phyloP scores from a whole-genome alignment of 768 basidiomycete genomes.

The Postia placenta region DNA sequence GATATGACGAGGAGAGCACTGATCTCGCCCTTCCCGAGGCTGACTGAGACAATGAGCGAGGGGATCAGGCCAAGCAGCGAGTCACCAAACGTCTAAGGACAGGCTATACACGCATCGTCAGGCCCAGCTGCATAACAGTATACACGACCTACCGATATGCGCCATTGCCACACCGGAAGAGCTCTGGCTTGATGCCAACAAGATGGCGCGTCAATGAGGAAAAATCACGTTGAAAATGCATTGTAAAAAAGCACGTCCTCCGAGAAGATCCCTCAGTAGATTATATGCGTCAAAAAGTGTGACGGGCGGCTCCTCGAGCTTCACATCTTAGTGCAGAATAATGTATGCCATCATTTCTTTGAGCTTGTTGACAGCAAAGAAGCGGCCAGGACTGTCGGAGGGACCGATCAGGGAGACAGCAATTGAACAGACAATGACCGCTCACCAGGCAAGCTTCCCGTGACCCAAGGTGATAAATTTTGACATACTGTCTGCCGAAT shows the following conservation, averaged over 20 bases:
- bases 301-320: conserved; percentile 41
- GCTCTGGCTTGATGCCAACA: conserved; percentile 87
- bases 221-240: neutral
- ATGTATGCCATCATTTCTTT: conserved; percentile 28
- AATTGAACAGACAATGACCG: too few relatives aligned
- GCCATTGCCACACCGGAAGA: conserved; percentile 89
- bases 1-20: conserved; percentile 76
- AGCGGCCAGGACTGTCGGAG: conserved; percentile 25
- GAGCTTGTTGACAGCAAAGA: conserved; percentile 26
- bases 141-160: conserved; percentile 86
- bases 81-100: conserved; percentile 77
- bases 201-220: conserved; percentile 38
- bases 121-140: conserved; percentile 76
- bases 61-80: conserved; percentile 79
- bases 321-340: conserved; percentile 25
- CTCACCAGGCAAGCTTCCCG: too few relatives aligned
- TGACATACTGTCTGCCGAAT: too few relatives aligned
- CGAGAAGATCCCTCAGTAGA: conserved; percentile 61
- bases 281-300: conserved; percentile 82
- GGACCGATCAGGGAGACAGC: too few relatives aligned
- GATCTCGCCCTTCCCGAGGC: conserved; percentile 64
- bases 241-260: conserved; percentile 43
- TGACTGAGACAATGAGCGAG: conserved; percentile 70
- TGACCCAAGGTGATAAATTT: too few relatives aligned
- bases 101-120: conserved; percentile 39